These are phyloP conservation scores for Suillus lakei DNA, from an alignment of 768 basidiomycete species.

Conservation along the genomic window DNA sequence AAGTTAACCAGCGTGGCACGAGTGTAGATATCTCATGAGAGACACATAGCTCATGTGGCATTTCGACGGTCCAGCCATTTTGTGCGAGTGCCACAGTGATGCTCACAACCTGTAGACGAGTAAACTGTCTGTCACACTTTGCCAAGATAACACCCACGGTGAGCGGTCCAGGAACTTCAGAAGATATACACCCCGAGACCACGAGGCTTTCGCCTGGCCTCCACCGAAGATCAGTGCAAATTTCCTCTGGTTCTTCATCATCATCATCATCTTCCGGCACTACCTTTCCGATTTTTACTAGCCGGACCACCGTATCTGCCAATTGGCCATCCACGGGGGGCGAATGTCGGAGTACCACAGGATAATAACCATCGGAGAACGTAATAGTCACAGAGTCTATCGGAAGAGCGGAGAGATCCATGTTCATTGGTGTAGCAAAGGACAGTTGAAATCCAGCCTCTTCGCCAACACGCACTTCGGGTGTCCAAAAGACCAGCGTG, in stretches of 20 bases:
- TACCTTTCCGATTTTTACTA: conserved; percentile 51
- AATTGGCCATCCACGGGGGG: conserved; percentile 21
- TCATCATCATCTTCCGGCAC: conserved; percentile 37
- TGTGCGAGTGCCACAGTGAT: conserved; percentile 58
- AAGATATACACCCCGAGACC: conserved; percentile 62
- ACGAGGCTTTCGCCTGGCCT: conserved; percentile 54
- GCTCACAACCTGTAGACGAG: conserved; percentile 39
- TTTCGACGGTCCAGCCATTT: conserved; percentile 68
- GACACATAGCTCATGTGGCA: conserved; percentile 54
- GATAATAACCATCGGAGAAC: conserved; percentile 54
- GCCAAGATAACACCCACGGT: conserved; percentile 48
- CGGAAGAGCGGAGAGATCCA: conserved; percentile 59
- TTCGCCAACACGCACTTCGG: conserved; percentile 63
- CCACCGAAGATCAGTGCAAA: conserved; percentile 62
- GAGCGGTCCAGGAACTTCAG: conserved; percentile 52
- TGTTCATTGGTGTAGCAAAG: conserved; percentile 54
- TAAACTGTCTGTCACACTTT: conserved; percentile 7
- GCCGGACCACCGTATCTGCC: conserved; percentile 16
- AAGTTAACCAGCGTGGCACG: conserved; percentile 60
- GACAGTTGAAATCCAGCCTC: conserved; percentile 76
- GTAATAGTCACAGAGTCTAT: conserved; percentile 64
- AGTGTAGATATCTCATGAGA: conserved; percentile 36
- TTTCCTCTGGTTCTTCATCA: conserved; percentile 20
- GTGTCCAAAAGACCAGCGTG: conserved; percentile 71
- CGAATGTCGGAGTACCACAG: conserved; percentile 57